A percentile compares a stretch with the other conserved stretches of the same genome.
Conservation (phyloP, 805 yeast species). For the Hemisphaericaspora nanyangensis region DNA sequence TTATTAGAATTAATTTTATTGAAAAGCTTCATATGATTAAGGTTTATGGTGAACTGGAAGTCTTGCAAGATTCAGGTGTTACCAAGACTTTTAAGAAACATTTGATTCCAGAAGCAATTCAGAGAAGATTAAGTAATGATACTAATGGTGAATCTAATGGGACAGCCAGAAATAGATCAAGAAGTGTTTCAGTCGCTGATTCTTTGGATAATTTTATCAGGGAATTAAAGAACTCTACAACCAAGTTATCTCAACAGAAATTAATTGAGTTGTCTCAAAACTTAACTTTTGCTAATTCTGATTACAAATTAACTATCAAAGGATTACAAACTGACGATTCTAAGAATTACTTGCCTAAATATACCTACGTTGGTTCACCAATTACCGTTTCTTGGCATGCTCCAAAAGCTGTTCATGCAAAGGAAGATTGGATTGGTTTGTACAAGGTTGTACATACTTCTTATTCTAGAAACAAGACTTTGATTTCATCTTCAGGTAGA, state of each 20-base stretch:
- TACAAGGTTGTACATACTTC: slow-evolving; percentile 62
- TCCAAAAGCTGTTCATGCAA: slow-evolving; percentile 41
- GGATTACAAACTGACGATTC: slow-evolving; percentile 15
- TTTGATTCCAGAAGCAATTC: slow-evolving; percentile 36
- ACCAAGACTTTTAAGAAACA: slow-evolving; percentile 42
- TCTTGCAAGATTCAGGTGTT: slow-evolving; percentile 50
- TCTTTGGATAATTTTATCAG: slow-evolving; percentile 45
- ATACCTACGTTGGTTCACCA: slow-evolving; percentile 46
- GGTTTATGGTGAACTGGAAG: slow-evolving; percentile 64
- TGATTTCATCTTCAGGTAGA: slow-evolving; percentile 59
- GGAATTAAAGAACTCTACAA: slow-evolving; percentile 34
- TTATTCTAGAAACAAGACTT: slow-evolving; percentile 50
- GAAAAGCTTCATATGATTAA: slow-evolving; percentile 77
- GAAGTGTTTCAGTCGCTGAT: slow-evolving; percentile 36
- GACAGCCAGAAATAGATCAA: slow-evolving; percentile 16
- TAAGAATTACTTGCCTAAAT: slow-evolving; percentile 4
- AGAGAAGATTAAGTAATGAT: slow-evolving; percentile 25
- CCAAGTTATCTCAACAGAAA: slow-evolving; percentile 30
- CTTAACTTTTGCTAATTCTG: slow-evolving; percentile 34
- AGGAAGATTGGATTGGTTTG: slow-evolving; percentile 73
- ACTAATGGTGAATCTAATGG: slow-evolving; percentile 11
- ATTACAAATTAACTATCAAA: slow-evolving; percentile 24
- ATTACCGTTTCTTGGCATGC: slow-evolving; percentile 53
- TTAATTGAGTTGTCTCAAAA: slow-evolving; percentile 38
- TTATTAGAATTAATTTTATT: slow-evolving; percentile 65